Conservation (phyloP, 305 asterid genomes). For the Fraxinus albicans region DNA sequence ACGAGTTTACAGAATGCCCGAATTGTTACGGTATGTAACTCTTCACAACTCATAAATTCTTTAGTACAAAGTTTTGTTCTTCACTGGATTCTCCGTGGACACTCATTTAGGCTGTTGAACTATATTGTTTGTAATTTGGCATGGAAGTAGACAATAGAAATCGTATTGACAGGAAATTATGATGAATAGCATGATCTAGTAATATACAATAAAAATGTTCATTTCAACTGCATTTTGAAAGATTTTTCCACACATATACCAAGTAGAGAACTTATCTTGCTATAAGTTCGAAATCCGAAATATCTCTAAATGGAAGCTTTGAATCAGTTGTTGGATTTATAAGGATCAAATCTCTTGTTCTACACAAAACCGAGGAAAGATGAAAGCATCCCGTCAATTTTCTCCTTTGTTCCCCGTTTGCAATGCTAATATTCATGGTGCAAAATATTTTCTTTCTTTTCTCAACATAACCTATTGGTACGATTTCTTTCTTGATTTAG, state of each 20-base stretch:
- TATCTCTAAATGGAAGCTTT: not conserved
- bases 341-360: not conserved
- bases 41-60: not conserved
- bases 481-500: not conserved
- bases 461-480: not conserved
- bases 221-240: not conserved
- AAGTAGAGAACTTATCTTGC: not conserved
- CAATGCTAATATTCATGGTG: not conserved
- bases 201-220: not conserved
- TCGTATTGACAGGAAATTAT: not conserved
- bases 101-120: not conserved
- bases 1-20: constrained; percentile 95
- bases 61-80: not conserved
- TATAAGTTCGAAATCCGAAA: not conserved
- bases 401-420: not conserved
- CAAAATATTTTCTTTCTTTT: not conserved
- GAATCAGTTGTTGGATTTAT: not conserved
- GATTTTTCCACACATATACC: not conserved
- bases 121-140: not conserved
- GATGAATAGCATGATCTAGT: not conserved
- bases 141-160: not conserved
- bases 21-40: constrained; percentile 81
- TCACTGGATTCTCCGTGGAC: not conserved
- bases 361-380: not conserved
- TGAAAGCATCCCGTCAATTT: not conserved